Evolutionary conservation across 148 eudicot genomes (phyloP), one percentile per base, ranked within the genome.

Genomic region (Talinum fruticosum): DNA sequence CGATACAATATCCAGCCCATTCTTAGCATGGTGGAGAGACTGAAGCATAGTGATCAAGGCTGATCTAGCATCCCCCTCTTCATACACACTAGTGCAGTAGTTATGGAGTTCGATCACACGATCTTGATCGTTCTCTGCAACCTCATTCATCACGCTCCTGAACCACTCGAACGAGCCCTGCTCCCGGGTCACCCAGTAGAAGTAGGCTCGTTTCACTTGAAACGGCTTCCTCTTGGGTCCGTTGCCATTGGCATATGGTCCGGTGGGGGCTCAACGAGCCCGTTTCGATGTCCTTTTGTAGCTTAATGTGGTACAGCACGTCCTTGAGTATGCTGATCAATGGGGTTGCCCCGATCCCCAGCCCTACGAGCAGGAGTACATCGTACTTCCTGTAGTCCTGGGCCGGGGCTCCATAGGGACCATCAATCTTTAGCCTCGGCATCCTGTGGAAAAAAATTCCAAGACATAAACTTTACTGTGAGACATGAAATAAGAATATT

Each of bases 321-420:
- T 87, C 87, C 51, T 89, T 89, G 29, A 87, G 81, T n/a, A 87
- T 89, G 72, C 92, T 89, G 66, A 86, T 87, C 53, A 89, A 62
- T 4, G 92, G 90, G 26, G 92, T 84, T 30, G 89, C 92, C 8
- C 92, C 90, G 1, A 89, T 89, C 0, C 92, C 92, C 7, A 89
- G 87, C 32, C 92, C 90, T 8, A 89, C 86, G 0, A 88, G 85
- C 77, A 89, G 75, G 34, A 87, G 86, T 19, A 87, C 85, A 30
- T 89, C 90, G 70, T 84, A 89, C 53, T 89, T 82, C 77, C 84
- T 88, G 84, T 88, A 88, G 86, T 88, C 89, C 45, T 88, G 91
- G 0, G 91, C 91, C 19, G 91, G 91, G 41, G 91, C 91, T 15
- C 91, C 91, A 32, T 86, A 88, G 1, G 91, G 91, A 29, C 91